Percentiles rank a stretch among this genome's conserved stretches.
These are phyloP conservation scores for Rhododendron kiyosumense DNA, from an alignment of 148 eudicot genomes.

Conservation along the genomic window DNA sequence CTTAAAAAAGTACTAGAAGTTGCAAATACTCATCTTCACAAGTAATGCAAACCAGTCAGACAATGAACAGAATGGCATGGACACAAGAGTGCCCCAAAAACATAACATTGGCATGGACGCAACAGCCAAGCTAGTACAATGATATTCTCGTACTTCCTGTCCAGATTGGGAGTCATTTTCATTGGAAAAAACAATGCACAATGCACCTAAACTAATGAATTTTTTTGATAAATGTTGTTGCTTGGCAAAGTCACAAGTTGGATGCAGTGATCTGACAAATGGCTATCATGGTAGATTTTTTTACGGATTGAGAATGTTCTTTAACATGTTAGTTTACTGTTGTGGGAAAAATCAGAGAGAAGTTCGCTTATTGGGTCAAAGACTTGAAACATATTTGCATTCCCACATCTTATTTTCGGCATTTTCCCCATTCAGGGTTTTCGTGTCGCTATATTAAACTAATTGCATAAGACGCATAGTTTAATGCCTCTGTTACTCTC, in stretches of 20 bases:
- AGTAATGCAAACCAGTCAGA: background rate
- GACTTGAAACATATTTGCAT: background rate
- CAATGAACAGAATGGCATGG: background rate
- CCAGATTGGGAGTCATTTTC: background rate
- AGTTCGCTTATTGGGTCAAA: background rate
- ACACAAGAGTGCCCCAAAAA: background rate
- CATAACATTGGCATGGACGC: background rate
- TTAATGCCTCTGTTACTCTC: background rate
- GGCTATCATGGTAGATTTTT: background rate
- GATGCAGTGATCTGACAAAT: background rate
- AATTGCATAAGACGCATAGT: background rate
- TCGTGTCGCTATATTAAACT: background rate
- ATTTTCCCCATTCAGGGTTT: background rate
- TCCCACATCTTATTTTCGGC: background rate
- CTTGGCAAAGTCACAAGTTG: background rate
- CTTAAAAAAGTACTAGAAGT: background rate
- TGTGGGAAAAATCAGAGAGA: background rate
- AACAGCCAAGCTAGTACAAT: background rate
- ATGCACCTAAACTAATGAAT: background rate
- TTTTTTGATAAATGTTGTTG: background rate
- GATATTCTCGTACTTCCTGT: background rate
- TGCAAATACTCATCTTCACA: background rate
- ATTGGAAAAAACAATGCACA: background rate
- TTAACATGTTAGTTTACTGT: background rate
- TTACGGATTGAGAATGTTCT: background rate